Conservation (phyloP, 2,329 filamentous ascomycete genomes). For the Alternaria postmessia region DNA sequence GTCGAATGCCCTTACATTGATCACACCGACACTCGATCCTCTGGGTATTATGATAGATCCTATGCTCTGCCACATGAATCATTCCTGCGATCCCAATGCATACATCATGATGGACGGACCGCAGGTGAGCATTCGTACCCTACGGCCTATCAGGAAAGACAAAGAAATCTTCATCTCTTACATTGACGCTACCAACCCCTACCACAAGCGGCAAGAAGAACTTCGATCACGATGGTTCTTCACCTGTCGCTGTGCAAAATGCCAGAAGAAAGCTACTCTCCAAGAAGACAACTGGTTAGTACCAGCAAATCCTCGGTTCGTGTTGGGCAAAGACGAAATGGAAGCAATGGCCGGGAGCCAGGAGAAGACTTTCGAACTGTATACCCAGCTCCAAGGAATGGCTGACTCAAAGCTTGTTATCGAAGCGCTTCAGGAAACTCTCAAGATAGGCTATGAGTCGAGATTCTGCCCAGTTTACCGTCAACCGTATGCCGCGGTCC, state of each 20-base stretch:
- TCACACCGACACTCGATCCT: conserved; percentile 63
- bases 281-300: conserved; percentile 55
- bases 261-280: conserved; percentile 47
- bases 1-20: conserved; percentile 66
- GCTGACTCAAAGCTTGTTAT: conserved; percentile 42
- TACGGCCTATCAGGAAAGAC: conserved; percentile 61
- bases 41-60: conserved; percentile 68
- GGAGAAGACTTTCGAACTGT: conserved; percentile 35
- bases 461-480: conserved; percentile 58
- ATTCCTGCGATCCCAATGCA: conserved; percentile 69
- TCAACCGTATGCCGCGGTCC: conserved; percentile 64
- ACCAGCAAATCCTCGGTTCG: conserved; percentile 33
- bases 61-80: conserved; percentile 64
- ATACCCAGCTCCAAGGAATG: conserved; percentile 33
- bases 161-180: conserved; percentile 70
- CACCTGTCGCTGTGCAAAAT: conserved; percentile 64
- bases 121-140: conserved; percentile 59
- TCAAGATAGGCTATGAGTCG: conserved; percentile 53
- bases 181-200: conserved; percentile 64
- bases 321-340: conserved; percentile 14
- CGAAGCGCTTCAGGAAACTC: conserved; percentile 48
- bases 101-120: conserved; percentile 65
- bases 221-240: conserved; percentile 67
- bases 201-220: conserved; percentile 60
- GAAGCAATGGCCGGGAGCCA: conserved; percentile 36